phyloP scores from a whole-genome alignment of 768 basidiomycete genomes.

The Cystofilobasidium ferigula region DNA sequence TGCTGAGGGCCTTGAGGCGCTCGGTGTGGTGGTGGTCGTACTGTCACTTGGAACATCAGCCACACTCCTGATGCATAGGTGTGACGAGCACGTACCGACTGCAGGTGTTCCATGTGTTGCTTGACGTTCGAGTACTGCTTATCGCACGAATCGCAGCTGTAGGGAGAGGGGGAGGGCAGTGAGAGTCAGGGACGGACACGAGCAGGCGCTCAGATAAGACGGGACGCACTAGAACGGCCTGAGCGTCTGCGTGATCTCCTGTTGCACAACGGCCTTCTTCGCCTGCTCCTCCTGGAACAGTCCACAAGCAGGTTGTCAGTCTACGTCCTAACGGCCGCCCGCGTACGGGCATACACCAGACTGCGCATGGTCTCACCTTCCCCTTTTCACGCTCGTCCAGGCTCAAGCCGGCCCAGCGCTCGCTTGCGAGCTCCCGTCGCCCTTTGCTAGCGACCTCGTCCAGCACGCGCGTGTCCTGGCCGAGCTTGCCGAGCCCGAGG shows the following conservation, averaged over 20 bases:
- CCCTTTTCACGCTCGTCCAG: not conserved
- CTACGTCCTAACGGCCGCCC: not conserved
- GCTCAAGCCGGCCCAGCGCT: constrained; percentile 10
- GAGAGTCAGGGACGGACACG: not conserved
- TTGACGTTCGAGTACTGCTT: constrained; percentile 22
- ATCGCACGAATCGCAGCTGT: constrained; percentile 16
- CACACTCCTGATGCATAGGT: no score
- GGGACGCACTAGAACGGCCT: constrained; percentile 18
- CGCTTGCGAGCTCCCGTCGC: constrained; percentile 15
- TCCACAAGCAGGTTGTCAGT: not conserved
- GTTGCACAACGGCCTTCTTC: constrained; percentile 10
- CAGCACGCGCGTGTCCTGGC: constrained; percentile 4
- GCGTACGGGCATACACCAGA: not conserved
- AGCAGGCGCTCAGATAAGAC: not conserved
- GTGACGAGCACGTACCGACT: constrained; percentile 7
- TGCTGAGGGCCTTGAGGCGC: constrained; percentile 20
- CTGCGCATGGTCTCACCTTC: not conserved
- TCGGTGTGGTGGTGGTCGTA: not conserved
- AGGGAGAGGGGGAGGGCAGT: no score
- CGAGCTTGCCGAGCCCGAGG: constrained; percentile 21
- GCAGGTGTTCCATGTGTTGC: constrained; percentile 14
- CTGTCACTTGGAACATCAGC: no score
- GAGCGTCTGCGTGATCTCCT: constrained; percentile 10
- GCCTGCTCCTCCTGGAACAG: not conserved
- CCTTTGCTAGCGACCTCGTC: constrained; percentile 13